phyloP scores from a whole-genome alignment of 2,329 filamentous ascomycete species.

The Aschersonia sp. region DNA sequence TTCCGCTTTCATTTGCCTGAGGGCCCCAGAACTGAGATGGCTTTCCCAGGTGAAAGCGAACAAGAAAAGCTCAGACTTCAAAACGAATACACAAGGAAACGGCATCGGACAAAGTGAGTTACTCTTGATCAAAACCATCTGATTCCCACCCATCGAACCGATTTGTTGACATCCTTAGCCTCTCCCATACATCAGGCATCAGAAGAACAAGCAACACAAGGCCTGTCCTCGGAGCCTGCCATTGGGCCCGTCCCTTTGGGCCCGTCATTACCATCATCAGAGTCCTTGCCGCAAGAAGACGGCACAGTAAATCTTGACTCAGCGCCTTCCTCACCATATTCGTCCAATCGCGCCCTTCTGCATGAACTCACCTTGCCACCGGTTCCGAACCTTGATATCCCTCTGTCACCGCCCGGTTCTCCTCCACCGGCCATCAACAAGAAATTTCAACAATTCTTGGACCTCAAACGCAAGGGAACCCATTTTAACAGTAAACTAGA shows the following conservation, averaged over 20 bases:
- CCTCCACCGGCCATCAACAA: constrained; percentile 37
- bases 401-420: constrained; percentile 53
- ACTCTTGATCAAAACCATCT: no score
- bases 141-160: no score
- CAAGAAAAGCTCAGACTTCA: no score
- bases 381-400: constrained; percentile 58
- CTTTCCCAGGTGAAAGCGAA: no score
- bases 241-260: background rate
- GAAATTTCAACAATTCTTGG: constrained; percentile 61
- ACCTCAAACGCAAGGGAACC: constrained; percentile 59
- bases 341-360: constrained; percentile 45
- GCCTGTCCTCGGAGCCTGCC: background rate
- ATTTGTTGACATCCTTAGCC: background rate
- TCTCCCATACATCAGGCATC: background rate
- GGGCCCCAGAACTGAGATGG: background rate
- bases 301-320: constrained; percentile 6
- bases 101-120: no score
- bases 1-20: background rate
- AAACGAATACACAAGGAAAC: no score
- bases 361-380: constrained; percentile 62
- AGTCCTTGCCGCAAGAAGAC: constrained; percentile 4
- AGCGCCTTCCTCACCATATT: constrained; percentile 48
- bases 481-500: constrained; percentile 70
- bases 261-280: background rate
- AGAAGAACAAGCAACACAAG: background rate